Conservation (phyloP, 2,329 filamentous ascomycete genomes). For the Exophiala viscosa region DNA sequence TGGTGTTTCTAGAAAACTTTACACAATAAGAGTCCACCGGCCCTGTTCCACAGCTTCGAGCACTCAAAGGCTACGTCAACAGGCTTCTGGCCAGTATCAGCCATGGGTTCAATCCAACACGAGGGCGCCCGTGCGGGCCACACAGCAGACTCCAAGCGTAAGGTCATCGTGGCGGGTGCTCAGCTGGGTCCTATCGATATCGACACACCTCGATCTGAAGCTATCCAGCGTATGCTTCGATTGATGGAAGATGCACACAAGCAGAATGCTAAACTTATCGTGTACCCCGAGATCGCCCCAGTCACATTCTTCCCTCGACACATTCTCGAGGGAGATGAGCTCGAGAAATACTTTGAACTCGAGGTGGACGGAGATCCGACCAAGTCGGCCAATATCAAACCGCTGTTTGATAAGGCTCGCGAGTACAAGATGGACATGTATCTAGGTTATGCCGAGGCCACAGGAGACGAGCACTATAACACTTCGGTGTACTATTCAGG, state of each 20-base stretch:
- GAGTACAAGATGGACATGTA: conserved; percentile 49
- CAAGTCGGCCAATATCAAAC: conserved; percentile 43
- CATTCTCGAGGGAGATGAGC: conserved; percentile 42
- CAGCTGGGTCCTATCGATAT: conserved; percentile 51
- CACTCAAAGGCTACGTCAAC: too few species aligned
- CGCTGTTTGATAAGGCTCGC: conserved; percentile 49
- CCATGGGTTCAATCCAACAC: conserved; percentile 14
- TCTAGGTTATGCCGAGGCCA: conserved; percentile 52
- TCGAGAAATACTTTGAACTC: conserved; percentile 52
- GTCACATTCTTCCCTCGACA: conserved; percentile 57
- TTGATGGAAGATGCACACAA: conserved; percentile 47
- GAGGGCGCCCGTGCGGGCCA: conserved; percentile 1
- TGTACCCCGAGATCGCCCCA: conserved; percentile 54
- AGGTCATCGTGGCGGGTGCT: conserved; percentile 51
- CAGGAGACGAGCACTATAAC: conserved; percentile 47
- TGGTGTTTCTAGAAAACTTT: too few species aligned
- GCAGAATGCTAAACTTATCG: conserved; percentile 47
- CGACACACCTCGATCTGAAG: conserved; percentile 40
- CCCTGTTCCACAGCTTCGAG: background rate
- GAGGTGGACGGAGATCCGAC: conserved; percentile 38
- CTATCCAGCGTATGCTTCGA: conserved; percentile 48
- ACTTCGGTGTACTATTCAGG: conserved; percentile 52
- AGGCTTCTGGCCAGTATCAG: background rate
- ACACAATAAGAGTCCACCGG: too few species aligned
- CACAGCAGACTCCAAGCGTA: conserved; percentile 30